Evolutionary conservation across 108 stramenopile species (phyloP).

Genomic region (Discostella stelligeroides): DNA sequence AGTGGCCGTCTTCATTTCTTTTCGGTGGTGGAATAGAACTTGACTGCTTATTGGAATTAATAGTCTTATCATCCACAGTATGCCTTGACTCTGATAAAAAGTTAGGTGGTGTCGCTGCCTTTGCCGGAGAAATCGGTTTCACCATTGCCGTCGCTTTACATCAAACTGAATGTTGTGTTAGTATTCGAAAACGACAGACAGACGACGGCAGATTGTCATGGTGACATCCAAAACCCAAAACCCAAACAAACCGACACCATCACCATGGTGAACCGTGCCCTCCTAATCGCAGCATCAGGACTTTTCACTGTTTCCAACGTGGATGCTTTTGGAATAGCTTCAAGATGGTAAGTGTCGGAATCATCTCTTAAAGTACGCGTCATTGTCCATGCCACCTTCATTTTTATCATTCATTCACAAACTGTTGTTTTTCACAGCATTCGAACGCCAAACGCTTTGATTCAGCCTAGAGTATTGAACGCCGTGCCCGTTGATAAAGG

Average conservation of each 20-base stretch:
- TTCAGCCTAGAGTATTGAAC: constrained; percentile 12
- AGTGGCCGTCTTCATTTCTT: constrained; percentile 1
- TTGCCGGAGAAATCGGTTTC: background rate
- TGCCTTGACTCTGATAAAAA: background rate
- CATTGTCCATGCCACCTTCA: no score
- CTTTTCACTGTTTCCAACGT: constrained; percentile 15
- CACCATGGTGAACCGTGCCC: constrained; percentile 21
- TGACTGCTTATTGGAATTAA: no score
- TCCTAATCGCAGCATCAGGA: constrained; percentile 9
- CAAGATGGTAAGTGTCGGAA: constrained; percentile 10
- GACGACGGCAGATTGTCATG: no score
- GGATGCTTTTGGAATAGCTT: constrained; percentile 10
- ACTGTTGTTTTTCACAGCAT: no score
- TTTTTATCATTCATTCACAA: no score
- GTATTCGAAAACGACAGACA: no score
- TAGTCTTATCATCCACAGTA: background rate
- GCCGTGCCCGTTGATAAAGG: constrained; percentile 11
- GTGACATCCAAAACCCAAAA: no score
- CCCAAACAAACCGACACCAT: background rate
- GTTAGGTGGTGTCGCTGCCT: background rate
- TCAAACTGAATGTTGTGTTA: no score
- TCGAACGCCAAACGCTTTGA: constrained; percentile 17
- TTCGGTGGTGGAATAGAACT: no score
- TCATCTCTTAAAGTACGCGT: background rate
- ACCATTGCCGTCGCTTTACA: no score